Evolutionary conservation across 345 rosid genomes (phyloP).

Genomic region (Murraya paniculata): DNA sequence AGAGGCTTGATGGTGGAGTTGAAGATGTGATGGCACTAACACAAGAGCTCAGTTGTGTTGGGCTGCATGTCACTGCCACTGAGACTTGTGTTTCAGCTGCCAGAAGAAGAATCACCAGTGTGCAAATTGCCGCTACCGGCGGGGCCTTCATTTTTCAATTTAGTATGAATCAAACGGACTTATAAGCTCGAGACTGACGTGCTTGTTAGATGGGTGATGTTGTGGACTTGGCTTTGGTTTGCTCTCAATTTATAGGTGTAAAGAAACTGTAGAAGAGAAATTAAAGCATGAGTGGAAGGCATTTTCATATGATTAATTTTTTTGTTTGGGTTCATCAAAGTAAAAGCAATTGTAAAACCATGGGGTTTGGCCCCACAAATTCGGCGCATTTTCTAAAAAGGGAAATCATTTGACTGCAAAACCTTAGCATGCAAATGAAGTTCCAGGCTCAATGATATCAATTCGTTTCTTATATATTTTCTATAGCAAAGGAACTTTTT

Average conservation of each 20-base stretch:
- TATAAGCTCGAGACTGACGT: not conserved
- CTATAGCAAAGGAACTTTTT: not conserved
- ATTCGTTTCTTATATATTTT: not conserved
- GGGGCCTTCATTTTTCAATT: conserved; percentile 42
- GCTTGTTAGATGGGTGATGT: conserved; percentile 6
- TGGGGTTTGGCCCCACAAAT: conserved; percentile 11
- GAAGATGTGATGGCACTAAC: conserved; percentile 70
- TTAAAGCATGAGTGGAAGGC: not conserved
- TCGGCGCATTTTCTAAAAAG: conserved; percentile 12
- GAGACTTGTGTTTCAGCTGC: conserved; percentile 39
- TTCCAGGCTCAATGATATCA: conserved; percentile 17
- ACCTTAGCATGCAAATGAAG: conserved; percentile 8
- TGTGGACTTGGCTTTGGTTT: conserved; percentile 12
- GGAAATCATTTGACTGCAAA: conserved; percentile 5
- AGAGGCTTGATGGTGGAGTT: conserved; percentile 57
- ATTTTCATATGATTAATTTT: not conserved
- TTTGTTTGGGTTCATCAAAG: not conserved
- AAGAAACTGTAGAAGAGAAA: conserved; percentile 10
- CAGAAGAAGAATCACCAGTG: conserved; percentile 43
- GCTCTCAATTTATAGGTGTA: conserved; percentile 56
- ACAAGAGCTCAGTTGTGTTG: conserved; percentile 79
- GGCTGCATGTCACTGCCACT: conserved; percentile 71
- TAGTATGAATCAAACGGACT: not conserved
- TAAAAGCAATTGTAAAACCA: conserved; percentile 6
- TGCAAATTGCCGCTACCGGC: conserved; percentile 33